phyloP scores from a whole-genome alignment of 495 filamentous ascomycete genomes.

The Hypoxylon crocopeplum region DNA sequence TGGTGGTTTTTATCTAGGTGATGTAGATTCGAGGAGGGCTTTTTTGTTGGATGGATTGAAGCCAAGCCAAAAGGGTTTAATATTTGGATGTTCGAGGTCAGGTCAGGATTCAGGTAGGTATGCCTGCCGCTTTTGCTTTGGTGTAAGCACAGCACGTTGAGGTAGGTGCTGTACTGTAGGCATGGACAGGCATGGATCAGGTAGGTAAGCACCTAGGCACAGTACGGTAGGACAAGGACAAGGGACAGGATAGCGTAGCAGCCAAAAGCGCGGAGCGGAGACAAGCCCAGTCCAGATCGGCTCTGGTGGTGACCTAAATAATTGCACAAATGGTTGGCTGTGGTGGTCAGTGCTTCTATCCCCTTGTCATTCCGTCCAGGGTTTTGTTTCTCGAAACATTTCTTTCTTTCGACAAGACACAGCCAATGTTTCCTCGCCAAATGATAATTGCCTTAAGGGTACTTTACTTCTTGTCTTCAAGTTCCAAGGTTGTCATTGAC shows the following conservation, averaged over 20 bases:
- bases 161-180: slow-evolving; percentile 7
- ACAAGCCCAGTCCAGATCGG: slow-evolving; percentile 26
- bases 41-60: slow-evolving; percentile 36
- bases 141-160: slow-evolving; percentile 22
- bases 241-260: slow-evolving; percentile 24
- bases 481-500: too few species aligned
- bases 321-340: background rate
- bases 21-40: slow-evolving; percentile 37
- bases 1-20: slow-evolving; percentile 36
- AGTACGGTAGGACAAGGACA: slow-evolving; percentile 7
- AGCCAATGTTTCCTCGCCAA: background rate
- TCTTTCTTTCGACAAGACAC: background rate
- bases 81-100: slow-evolving; percentile 40
- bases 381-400: slow-evolving; percentile 6
- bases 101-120: slow-evolving; percentile 35
- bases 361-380: slow-evolving; percentile 7
- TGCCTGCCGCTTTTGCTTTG: slow-evolving; percentile 16
- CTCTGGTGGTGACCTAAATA: slow-evolving; percentile 17
- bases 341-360: slow-evolving; percentile 14
- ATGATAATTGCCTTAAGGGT: background rate
- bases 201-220: background rate
- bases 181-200: background rate
- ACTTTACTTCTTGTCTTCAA: too few species aligned
- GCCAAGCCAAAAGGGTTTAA: slow-evolving; percentile 41
- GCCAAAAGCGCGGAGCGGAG: slow-evolving; percentile 22